Percentiles rank a stretch among this genome's conserved stretches.
Conservation (phyloP, 768 basidiomycete genomes). For the Calocybe cyanea region DNA sequence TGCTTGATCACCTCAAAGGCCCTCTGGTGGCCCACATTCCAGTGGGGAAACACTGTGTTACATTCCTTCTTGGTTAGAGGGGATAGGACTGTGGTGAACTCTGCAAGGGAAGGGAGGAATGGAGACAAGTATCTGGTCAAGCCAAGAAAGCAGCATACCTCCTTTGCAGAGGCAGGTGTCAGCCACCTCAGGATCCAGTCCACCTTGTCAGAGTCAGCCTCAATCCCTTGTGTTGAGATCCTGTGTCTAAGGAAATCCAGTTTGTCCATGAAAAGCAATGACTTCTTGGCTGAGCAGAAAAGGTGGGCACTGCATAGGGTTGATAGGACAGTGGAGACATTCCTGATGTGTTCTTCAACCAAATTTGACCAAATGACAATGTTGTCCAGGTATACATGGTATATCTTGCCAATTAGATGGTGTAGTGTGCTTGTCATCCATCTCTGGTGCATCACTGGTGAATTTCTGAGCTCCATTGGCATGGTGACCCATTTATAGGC, state of each 20-base stretch:
- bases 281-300: background rate
- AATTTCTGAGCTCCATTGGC: slow-evolving; percentile 32
- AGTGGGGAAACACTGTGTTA: background rate
- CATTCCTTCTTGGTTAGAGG: background rate
- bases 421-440: slow-evolving; percentile 28
- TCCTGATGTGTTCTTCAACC: slow-evolving; percentile 26
- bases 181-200: slow-evolving; percentile 25
- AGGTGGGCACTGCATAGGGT: background rate
- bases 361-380: slow-evolving; percentile 39
- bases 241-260: slow-evolving; percentile 1
- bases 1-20: background rate
- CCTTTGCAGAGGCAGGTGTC: slow-evolving; percentile 8
- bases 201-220: background rate
- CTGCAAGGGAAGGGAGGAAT: slow-evolving; percentile 19
- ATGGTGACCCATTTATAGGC: slow-evolving; percentile 39
- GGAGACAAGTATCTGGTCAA: slow-evolving; percentile 19
- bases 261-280: background rate
- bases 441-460: slow-evolving; percentile 28
- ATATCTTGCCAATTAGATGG: slow-evolving; percentile 30
- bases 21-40: background rate
- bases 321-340: slow-evolving; percentile 22
- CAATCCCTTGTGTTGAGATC: background rate
- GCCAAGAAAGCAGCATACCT: slow-evolving; percentile 7
- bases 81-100: slow-evolving; percentile 18
- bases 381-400: slow-evolving; percentile 42